Percentiles rank a stretch among this genome's conserved stretches.
Evolutionary conservation across 2,329 filamentous ascomycete species (phyloP).

Genomic region (Myriangium duriaei): DNA sequence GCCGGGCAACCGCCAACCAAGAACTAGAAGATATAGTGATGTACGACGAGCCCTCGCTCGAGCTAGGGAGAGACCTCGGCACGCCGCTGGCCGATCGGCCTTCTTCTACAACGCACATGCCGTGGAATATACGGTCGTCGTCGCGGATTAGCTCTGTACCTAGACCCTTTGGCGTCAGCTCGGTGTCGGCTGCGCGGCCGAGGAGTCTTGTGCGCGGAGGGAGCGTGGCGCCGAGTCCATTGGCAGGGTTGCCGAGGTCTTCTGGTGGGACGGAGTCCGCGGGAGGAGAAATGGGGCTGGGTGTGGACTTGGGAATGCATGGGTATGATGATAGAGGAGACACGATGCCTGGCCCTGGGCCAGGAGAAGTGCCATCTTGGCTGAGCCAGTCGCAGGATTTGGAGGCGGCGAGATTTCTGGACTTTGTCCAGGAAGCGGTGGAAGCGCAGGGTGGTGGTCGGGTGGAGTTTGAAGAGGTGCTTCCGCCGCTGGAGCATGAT

Average conservation of each 20-base stretch:
- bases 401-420: constrained; percentile 51
- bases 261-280: constrained; percentile 38
- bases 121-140: constrained; percentile 53
- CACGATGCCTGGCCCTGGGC: constrained; percentile 1
- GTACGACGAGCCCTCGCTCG: constrained; percentile 30
- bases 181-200: constrained; percentile 9
- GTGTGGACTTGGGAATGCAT: no score
- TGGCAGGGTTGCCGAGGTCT: background rate
- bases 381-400: constrained; percentile 33
- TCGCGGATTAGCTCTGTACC: constrained; percentile 37
- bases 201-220: constrained; percentile 37
- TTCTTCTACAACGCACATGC: constrained; percentile 43
- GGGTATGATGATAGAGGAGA: constrained; percentile 3
- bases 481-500: constrained; percentile 44
- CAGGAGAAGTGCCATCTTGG: background rate
- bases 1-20: constrained; percentile 12
- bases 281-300: background rate
- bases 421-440: constrained; percentile 42
- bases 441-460: constrained; percentile 16
- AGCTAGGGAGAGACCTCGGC: constrained; percentile 57
- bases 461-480: constrained; percentile 57
- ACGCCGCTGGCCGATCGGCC: constrained; percentile 52
- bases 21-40: constrained; percentile 13
- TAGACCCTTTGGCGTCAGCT: constrained; percentile 6
- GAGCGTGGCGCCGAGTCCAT: constrained; percentile 47